phyloP scores from a whole-genome alignment of 345 rosid species.

The Rhodomyrtus tomentosa region DNA sequence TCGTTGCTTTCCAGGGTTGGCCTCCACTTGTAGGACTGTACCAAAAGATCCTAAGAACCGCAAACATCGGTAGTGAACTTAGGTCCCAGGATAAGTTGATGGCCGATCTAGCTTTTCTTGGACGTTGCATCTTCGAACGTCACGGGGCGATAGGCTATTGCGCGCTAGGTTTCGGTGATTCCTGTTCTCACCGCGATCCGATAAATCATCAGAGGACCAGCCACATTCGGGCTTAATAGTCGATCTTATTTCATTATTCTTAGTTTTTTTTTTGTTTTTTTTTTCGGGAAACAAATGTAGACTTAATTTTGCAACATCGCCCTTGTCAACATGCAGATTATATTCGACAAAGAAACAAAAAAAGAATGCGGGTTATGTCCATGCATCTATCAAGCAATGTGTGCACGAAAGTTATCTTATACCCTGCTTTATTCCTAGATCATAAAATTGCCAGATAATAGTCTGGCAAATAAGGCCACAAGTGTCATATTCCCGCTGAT shows the following conservation, averaged over 20 bases:
- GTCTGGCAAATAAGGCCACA: not conserved
- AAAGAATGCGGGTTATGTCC: no score
- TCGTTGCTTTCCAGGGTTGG: not conserved
- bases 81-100: not conserved
- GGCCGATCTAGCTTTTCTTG: not conserved
- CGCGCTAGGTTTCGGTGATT: not conserved
- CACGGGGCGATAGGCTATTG: not conserved
- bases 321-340: no score
- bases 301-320: no score
- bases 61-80: not conserved
- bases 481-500: not conserved
- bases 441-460: not conserved
- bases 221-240: no score
- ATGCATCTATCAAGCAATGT: not conserved
- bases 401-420: not conserved
- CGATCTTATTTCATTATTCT: no score
- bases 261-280: no score
- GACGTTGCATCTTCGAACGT: not conserved
- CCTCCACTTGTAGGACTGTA: not conserved
- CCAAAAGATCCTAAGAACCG: not conserved
- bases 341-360: no score
- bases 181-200: not conserved
- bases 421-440: not conserved
- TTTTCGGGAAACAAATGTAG: no score
- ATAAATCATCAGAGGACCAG: not conserved